Evolutionary conservation across 75 land plant genomes (phyloP).

Genomic region (Chamaecyparis obtusa): DNA sequence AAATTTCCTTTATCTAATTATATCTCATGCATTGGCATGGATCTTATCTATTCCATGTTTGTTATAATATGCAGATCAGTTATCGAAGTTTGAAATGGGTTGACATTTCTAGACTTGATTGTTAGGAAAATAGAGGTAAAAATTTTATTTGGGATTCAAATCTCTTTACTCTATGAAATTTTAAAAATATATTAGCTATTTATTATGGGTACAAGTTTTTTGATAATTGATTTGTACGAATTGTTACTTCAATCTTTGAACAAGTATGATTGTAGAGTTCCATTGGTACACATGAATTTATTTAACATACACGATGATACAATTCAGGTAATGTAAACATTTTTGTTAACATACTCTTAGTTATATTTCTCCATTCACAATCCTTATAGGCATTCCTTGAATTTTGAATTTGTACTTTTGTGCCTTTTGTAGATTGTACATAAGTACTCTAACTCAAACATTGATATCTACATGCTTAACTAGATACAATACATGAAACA

Average conservation of each 20-base stretch:
- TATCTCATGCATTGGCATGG: background rate
- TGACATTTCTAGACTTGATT: conserved; percentile 96
- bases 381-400: background rate
- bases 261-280: conserved; percentile 79
- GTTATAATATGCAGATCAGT: conserved; percentile 66
- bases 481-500: conserved; percentile 48
- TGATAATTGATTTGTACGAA: background rate
- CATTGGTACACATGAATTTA: conserved; percentile 91
- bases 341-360: conserved; percentile 1
- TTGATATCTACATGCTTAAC: conserved; percentile 85
- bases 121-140: conserved; percentile 95
- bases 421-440: conserved; percentile 63
- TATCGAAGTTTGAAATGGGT: conserved; percentile 95
- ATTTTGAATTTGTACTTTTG: background rate
- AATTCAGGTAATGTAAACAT: conserved; percentile 44
- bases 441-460: conserved; percentile 68
- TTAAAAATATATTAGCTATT: background rate
- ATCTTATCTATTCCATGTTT: background rate
- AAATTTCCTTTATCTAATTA: background rate
- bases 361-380: background rate
- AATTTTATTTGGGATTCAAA: background rate
- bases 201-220: background rate
- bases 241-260: conserved; percentile 60
- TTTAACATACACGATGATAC: conserved; percentile 99
- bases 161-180: background rate